Conservation (phyloP, 2,329 filamentous ascomycete species). For the Akanthomyces muscarius region DNA sequence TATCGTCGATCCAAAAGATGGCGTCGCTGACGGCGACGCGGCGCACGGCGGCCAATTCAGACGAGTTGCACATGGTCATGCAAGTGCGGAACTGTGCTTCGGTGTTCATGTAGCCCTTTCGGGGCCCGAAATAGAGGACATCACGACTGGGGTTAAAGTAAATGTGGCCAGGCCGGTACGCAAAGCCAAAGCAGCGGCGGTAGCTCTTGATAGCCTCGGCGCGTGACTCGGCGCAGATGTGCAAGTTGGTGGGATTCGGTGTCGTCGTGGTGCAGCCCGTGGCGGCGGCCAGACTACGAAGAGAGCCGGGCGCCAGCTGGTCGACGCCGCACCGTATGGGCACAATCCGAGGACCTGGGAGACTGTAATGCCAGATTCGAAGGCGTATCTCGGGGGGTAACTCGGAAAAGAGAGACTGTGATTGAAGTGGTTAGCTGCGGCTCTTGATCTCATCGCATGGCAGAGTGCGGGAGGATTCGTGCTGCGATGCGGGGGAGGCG, state of each 20-base stretch:
- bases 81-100: conserved; percentile 43
- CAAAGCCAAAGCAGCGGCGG: conserved; percentile 38
- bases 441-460: background rate
- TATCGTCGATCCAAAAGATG: conserved; percentile 37
- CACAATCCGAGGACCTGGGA: conserved; percentile 41
- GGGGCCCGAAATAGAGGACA: conserved; percentile 46
- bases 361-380: conserved; percentile 44
- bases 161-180: conserved; percentile 37
- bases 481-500: background rate
- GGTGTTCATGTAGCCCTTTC: conserved; percentile 42
- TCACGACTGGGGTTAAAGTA: conserved; percentile 40
- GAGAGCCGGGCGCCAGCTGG: background rate
- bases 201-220: conserved; percentile 40
- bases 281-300: background rate
- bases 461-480: background rate
- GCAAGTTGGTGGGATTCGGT: conserved; percentile 40
- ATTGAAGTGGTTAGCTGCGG: background rate
- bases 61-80: conserved; percentile 38
- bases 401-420: conserved; percentile 38
- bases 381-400: conserved; percentile 46
- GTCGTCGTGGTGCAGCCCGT: conserved; percentile 40
- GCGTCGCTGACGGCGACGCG: conserved; percentile 44
- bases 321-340: conserved; percentile 37
- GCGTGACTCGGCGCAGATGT: conserved; percentile 45
- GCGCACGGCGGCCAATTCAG: conserved; percentile 38